Percentiles rank a stretch among this genome's conserved stretches.
These are phyloP conservation scores for Botrytis fabae DNA, from an alignment of 2,329 filamentous ascomycete species.

Conservation along the genomic window DNA sequence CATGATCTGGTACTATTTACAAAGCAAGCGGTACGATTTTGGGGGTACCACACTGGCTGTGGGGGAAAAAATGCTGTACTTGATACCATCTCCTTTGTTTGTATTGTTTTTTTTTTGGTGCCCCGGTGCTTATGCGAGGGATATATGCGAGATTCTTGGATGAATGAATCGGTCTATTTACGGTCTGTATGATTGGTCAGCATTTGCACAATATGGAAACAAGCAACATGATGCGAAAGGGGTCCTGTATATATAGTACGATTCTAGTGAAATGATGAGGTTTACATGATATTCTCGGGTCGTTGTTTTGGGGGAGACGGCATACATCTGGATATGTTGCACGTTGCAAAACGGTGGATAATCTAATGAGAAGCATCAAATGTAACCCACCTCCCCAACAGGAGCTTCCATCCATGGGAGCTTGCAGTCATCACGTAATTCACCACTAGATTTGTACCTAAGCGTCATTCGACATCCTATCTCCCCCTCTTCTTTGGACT, in stretches of 20 bases:
- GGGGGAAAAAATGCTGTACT: background rate
- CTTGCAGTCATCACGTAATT: background rate
- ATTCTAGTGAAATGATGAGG: slow-evolving; percentile 6
- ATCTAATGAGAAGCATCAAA: background rate
- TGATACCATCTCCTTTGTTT: slow-evolving; percentile 19
- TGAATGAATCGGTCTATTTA: slow-evolving; percentile 2
- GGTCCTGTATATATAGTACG: slow-evolving; percentile 15
- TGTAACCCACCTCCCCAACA: background rate
- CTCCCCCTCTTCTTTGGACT: slow-evolving; percentile 48
- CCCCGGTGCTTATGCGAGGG: background rate
- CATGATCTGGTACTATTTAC: background rate
- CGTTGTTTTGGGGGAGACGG: background rate
- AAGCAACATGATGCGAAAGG: background rate
- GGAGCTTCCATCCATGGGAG: background rate
- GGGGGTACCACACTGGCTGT: background rate
- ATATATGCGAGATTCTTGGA: slow-evolving; percentile 1
- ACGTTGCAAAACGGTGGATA: background rate
- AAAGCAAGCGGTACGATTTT: slow-evolving; percentile 13
- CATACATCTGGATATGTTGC: background rate
- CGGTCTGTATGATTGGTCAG: slow-evolving; percentile 8
- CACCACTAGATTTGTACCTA: background rate
- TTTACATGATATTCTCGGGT: background rate
- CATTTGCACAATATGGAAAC: slow-evolving; percentile 1
- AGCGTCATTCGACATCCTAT: background rate
- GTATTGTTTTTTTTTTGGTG: background rate